Conservation (phyloP, 768 basidiomycete genomes). For the Vishniacozyma victoriae region DNA sequence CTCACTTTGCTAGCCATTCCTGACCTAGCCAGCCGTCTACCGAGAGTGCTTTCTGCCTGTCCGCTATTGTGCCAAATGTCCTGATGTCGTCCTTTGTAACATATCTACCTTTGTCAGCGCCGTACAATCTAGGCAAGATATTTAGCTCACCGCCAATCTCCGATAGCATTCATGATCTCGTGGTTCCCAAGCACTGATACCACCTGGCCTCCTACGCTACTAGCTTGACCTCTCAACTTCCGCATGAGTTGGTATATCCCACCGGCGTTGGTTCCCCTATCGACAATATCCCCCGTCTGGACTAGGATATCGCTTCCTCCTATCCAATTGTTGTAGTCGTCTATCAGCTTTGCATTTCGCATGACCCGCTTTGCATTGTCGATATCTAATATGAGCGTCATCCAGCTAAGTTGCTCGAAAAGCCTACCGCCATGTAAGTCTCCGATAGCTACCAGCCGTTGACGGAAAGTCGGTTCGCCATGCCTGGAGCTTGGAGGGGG, state of each 20-base stretch:
- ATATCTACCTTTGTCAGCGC: slow-evolving; percentile 56
- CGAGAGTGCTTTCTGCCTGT: slow-evolving; percentile 67
- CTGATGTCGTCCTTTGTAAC: slow-evolving; percentile 74
- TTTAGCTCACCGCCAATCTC: slow-evolving; percentile 71
- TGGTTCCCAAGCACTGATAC: slow-evolving; percentile 85
- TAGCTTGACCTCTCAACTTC: slow-evolving; percentile 67
- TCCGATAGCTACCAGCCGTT: slow-evolving; percentile 69
- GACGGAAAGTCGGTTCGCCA: slow-evolving; percentile 23
- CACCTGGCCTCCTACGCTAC: slow-evolving; percentile 62
- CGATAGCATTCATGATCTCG: slow-evolving; percentile 85
- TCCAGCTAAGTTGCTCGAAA: background rate
- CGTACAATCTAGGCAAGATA: slow-evolving; percentile 9
- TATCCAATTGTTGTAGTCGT: slow-evolving; percentile 69
- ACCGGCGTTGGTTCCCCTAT: slow-evolving; percentile 53
- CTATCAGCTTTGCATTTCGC: slow-evolving; percentile 69
- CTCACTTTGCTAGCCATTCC: slow-evolving; percentile 69
- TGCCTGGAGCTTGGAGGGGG: too few relatives aligned
- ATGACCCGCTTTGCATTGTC: slow-evolving; percentile 73
- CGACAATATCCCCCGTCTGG: slow-evolving; percentile 94
- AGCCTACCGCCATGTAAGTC: slow-evolving; percentile 69
- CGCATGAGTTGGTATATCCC: slow-evolving; percentile 77
- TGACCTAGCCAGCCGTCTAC: slow-evolving; percentile 66
- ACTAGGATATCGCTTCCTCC: slow-evolving; percentile 79
- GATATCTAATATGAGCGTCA: slow-evolving; percentile 52
- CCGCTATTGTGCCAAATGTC: slow-evolving; percentile 67